Conservation (phyloP, 345 rosid species). For the Murraya paniculata region DNA sequence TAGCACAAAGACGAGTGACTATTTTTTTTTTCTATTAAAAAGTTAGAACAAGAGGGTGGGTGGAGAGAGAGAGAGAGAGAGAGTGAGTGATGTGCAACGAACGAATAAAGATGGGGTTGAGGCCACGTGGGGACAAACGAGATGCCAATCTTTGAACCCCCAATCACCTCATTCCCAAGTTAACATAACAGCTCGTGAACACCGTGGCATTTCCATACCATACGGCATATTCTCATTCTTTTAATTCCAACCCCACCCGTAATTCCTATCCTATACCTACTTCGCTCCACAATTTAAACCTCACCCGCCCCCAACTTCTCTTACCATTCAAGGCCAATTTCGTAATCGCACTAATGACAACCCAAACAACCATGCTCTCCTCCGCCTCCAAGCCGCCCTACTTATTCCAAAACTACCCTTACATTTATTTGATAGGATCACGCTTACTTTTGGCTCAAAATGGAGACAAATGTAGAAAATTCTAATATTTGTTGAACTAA, state of each 20-base stretch:
- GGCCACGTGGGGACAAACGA: constrained; percentile 37
- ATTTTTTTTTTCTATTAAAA: too few species aligned
- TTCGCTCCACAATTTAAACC: background rate
- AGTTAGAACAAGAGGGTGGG: too few species aligned
- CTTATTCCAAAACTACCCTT: constrained; percentile 29
- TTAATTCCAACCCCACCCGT: background rate
- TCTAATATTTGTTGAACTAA: background rate
- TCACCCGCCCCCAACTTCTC: background rate
- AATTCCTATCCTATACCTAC: constrained; percentile 12
- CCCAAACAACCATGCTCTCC: constrained; percentile 28
- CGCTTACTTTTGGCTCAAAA: background rate
- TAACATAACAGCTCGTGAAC: constrained; percentile 15
- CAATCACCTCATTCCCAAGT: constrained; percentile 25
- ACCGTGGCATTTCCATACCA: constrained; percentile 30
- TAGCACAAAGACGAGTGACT: too few species aligned
- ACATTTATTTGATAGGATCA: too few species aligned
- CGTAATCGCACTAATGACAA: constrained; percentile 4
- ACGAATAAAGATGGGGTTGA: background rate
- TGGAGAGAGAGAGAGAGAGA: too few species aligned
- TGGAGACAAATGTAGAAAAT: background rate
- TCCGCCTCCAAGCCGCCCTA: background rate
- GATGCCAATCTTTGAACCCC: constrained; percentile 27
- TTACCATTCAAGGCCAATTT: constrained; percentile 24
- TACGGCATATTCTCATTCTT: background rate
- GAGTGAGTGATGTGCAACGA: too few species aligned